Base-by-base conservation (phyloP, 768 basidiomycete species). In the Asterophora lycoperdoides region DNA sequence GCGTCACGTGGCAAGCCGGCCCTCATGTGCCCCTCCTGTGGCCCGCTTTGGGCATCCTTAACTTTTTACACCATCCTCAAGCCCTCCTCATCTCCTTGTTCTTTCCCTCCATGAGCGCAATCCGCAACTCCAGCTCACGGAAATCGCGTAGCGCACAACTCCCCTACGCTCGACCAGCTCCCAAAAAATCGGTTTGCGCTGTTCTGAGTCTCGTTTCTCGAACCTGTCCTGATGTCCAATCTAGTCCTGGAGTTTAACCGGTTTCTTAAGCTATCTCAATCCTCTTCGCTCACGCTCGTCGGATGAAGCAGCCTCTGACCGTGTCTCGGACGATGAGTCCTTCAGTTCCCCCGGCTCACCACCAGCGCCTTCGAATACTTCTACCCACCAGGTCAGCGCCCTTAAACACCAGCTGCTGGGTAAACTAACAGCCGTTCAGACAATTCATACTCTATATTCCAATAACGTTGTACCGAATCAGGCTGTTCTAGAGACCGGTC, bases 201-300 rank as follows among this genome's bases (percentile, higher is more conserved):
- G 19, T 33, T 32, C 46, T 29, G n/a, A n/a, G n/a, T 46, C 41
- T 38, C 35, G 34, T 37, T 37, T 20, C 23, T 33, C 55, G 41
- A 48, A 47, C 29, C 18, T 33, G 48, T 46, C n/a, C 46, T 46
- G 18, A 35, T 42, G 42, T 23, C 29, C 32, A 9, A 34, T 46
- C 38, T 41, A 76, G 71, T 57, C 63, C 17, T 84, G 83, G 82
- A 75, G 74, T 54, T 61, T 83, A 51, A 67, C 75, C 2, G 71
- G 71, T 11, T 56, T 84, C 9, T 59, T 84, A 11, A 74, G 57
- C 54, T 78, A 67, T 55, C 56, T 84, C 18, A 81, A 81, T 54
- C 81, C 80, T 11, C 56, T 73, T 18, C 66, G 68, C 48, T 65
- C 69, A 39, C 61, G 66, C 34, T 57, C 51, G 32, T 51, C 56